Evolutionary conservation across 306 rosid genomes (phyloP), one percentile per base, ranked within the genome.

Genomic region (Dalbergia oliveri): DNA sequence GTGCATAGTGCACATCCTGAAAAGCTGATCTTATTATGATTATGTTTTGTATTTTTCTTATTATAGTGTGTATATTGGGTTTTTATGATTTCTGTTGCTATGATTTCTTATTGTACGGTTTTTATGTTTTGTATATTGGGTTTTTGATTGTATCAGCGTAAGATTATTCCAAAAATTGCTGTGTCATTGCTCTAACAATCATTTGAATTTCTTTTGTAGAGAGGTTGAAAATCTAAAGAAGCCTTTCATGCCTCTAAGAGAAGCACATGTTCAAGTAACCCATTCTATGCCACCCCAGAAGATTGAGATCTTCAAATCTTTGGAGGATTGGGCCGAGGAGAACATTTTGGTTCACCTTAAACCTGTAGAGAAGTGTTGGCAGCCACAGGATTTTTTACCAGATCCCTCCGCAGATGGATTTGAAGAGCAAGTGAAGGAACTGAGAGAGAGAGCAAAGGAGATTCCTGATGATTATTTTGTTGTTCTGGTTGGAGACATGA

Each of bases 331-430:
- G 98, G 98, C 98, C 72, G 89, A 91, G 67, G 18, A 90, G 51
- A 94, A 89, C 88, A 72, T 91, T 82, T 85, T 94, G 85, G 54
- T 72, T 84, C 95, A 86, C 82, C 88, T 94, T 74, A 94, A 94
- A 82, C 97, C 92, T 0, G 97, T 94, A 16, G 97, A 94, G 68
- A 94, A 92, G 82, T 91, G 98, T 35, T 94, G 98, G 98, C 98
- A 94, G 84, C 94, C 98, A 78, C 97, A 89, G 80, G 98, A 94
- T 81, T 91, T 89, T 76, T 83, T 94, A 57, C 98, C 98, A 0
- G 98, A 94, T 77, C 88, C 98, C 41, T 73, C 91, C 60, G 76
- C 87, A 0, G 97, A 91, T 66, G 98, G 95, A 26, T 94, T 94
- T 83, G 86, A 91, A 31, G 98, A 94, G 73, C 97, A 91, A 84